A percentile compares a stretch with the other conserved stretches of the same genome.
These are phyloP conservation scores for Fagopyrum esculentum DNA, from an alignment of 148 eudicot species.

Conservation along the genomic window DNA sequence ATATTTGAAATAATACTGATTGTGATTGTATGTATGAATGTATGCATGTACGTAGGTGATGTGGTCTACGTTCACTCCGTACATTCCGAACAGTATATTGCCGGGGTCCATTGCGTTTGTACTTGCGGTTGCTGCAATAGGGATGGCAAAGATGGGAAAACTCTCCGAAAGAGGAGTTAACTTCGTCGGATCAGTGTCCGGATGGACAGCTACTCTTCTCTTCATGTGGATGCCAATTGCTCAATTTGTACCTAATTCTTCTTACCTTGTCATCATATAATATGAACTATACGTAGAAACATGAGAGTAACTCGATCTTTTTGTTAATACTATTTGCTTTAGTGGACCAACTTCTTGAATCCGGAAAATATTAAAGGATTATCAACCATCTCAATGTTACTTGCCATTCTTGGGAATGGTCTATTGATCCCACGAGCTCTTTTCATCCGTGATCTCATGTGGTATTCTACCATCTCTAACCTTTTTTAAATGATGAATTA, in stretches of 20 bases:
- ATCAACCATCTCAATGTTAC: conserved; percentile 80
- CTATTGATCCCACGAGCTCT: conserved; percentile 89
- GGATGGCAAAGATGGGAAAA: conserved; percentile 77
- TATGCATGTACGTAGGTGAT: conserved; percentile 46
- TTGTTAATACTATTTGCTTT: background rate
- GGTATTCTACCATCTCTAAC: conserved; percentile 33
- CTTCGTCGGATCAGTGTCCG: conserved; percentile 66
- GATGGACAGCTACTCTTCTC: conserved; percentile 98
- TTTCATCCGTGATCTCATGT: conserved; percentile 81
- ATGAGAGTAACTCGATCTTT: background rate
- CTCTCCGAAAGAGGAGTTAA: conserved; percentile 56
- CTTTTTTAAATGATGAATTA: background rate
- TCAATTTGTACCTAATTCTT: conserved; percentile 49
- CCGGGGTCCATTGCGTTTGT: conserved; percentile 62
- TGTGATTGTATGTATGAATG: no score
- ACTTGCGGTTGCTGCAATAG: conserved; percentile 40
- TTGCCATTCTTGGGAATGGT: conserved; percentile 91
- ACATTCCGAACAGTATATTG: conserved; percentile 62
- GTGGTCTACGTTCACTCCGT: conserved; percentile 94
- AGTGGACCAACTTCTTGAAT: conserved; percentile 92
- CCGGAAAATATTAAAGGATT: conserved; percentile 91
- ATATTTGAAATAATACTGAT: no score
- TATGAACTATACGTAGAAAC: background rate
- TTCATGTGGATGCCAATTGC: conserved; percentile 99
- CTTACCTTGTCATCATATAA: no score